These are phyloP conservation scores for Auricularia sp. DNA, from an alignment of 768 basidiomycete species.

Conservation along the genomic window DNA sequence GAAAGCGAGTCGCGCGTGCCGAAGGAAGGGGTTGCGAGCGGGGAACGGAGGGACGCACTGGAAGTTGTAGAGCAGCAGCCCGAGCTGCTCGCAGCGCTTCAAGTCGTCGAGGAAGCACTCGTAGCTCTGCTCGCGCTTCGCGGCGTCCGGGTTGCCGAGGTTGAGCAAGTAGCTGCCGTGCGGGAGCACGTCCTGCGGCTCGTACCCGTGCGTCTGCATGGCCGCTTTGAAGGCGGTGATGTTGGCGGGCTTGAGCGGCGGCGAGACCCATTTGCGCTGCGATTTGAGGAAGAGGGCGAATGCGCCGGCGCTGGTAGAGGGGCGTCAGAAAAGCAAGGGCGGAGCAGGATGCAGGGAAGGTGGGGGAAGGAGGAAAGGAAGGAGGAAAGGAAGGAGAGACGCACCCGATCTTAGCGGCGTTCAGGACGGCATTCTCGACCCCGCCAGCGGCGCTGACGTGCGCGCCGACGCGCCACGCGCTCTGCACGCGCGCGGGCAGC, in stretches of 20 bases:
- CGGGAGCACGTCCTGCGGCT: neutral
- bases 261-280: neutral
- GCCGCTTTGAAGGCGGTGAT: neutral
- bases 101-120: constrained; percentile 79
- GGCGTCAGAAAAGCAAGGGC: no score
- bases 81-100: constrained; percentile 64
- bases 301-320: neutral
- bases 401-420: constrained; percentile 64
- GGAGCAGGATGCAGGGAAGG: no score
- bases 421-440: constrained; percentile 58
- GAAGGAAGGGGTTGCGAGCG: no score
- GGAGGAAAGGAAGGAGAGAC: constrained; percentile 12
- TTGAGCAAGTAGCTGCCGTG: constrained; percentile 46
- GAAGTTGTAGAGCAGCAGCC: constrained; percentile 68
- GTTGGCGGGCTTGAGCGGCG: neutral
- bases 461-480: no score
- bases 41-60: no score
- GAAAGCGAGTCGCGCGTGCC: no score
- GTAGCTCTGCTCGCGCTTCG: constrained; percentile 61
- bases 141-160: constrained; percentile 67
- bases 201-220: neutral
- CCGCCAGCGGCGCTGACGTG: constrained; percentile 47
- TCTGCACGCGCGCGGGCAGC: no score
- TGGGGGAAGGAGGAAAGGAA: no score
- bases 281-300: neutral